These are phyloP conservation scores for Cladosporium sp. DNA, from an alignment of 2,329 filamentous ascomycete genomes.

Conservation along the genomic window DNA sequence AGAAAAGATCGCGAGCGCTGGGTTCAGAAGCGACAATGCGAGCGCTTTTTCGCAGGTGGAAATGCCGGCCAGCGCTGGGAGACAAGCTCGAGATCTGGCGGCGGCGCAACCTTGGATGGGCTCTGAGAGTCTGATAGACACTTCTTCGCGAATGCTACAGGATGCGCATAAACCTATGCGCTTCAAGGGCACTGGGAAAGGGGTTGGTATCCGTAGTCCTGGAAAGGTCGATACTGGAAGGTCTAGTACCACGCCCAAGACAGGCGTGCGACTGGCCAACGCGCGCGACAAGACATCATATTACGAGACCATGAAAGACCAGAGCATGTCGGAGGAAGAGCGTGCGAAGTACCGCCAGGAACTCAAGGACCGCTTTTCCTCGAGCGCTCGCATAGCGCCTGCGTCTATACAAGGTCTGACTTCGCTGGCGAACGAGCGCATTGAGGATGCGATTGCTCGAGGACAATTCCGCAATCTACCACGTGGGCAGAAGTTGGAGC, in stretches of 20 bases:
- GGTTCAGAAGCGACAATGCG: constrained; percentile 55
- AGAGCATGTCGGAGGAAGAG: constrained; percentile 67
- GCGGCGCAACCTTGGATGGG: constrained; percentile 75
- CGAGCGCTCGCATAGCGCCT: constrained; percentile 68
- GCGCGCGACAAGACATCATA: constrained; percentile 60
- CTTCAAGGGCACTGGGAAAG: constrained; percentile 21
- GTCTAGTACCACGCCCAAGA: constrained; percentile 40
- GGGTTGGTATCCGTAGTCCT: constrained; percentile 34
- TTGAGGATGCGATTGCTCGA: constrained; percentile 88
- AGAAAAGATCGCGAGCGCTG: constrained; percentile 58
- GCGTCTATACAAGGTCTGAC: constrained; percentile 75
- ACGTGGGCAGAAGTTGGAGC: constrained; percentile 74
- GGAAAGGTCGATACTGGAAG: constrained; percentile 48
- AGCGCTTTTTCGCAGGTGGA: constrained; percentile 55
- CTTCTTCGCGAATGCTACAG: constrained; percentile 75
- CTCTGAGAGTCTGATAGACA: constrained; percentile 70
- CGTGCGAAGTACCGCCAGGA: constrained; percentile 69
- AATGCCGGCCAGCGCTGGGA: constrained; percentile 63
- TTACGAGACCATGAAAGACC: constrained; percentile 56
- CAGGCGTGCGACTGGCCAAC: constrained; percentile 55
- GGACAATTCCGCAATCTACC: constrained; percentile 87
- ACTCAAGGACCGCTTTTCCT: constrained; percentile 77
- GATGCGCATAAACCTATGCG: constrained; percentile 61
- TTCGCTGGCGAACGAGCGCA: constrained; percentile 83
- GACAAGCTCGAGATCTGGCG: constrained; percentile 68